Base-by-base conservation (phyloP, 495 filamentous ascomycete genomes). In the Massariosphaeria phaeospora region DNA sequence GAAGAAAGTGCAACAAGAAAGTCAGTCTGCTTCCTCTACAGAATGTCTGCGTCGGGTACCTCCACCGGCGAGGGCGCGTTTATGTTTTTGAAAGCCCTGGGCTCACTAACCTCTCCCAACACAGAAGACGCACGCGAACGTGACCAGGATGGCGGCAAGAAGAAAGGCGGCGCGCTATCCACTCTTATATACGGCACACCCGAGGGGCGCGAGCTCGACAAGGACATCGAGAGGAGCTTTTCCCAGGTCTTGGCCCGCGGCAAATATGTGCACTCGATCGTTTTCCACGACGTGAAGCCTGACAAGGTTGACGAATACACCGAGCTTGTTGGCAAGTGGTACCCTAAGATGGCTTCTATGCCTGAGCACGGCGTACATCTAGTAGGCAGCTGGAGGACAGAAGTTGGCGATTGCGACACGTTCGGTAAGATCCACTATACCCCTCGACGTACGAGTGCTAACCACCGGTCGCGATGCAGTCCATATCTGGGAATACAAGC, bases 401-500 rank as follows among this genome's bases (percentile, higher is more conserved):
- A 98, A 70, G 93, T 98, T 52, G 94, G 94, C 42, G 94, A 97
- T 64, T 94, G 89, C 63, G 91, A 97, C 65, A 96, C 91, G 0
- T 98, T 98, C 74, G 84, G 93, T 97, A 79, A 20, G 79, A 21
- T 26, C 26, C 38, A 7, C 15, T n/a, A 17, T 10, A 24, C 12
- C 18, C 33, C 17, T 12, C 10, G 2, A 20, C 17, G 21, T n/a
- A 18, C 27, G 1, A 30, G 2, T 44, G n/a, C 36, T 48, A 21
- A 55, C 49, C 5, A 11, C 11, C 41, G 46, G 9, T 30, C 20
- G 1, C 3, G 12, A 36, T 49, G 46, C 51, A 89, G 93, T 98
- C 25, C 93, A 98, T 71, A 98, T 98, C 69, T 98, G 93, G 93
- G 93, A 98, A 72, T 98, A 98, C 71, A 89, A 97, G 70, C 85